Base-by-base conservation (phyloP, 805 yeast genomes). In the Teunomyces tritomae region DNA sequence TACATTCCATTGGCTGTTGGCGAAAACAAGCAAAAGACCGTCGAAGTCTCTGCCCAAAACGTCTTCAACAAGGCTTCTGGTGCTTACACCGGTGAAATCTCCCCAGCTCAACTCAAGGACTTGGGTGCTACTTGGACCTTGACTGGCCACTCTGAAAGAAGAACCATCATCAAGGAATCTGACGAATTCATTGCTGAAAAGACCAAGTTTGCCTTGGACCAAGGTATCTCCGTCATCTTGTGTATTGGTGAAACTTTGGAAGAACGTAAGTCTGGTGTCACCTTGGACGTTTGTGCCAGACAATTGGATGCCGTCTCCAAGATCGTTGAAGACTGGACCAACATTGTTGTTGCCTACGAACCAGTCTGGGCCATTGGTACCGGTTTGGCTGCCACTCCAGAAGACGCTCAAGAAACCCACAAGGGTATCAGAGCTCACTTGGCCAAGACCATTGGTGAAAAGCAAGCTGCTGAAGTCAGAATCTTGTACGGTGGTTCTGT, bases 291-390 rank as follows among this genome's bases (percentile, higher is more conserved):
- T 54, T 85, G 88, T 73, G 81, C 86, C 70, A 84, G 87, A 78
- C 98, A 94, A 81, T 79, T 92, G 66, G 79, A 82, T 58, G 97
- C 98, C 53, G 97, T 87, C 53, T 74, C 87, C 64, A 86, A 83
- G 68, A 77, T 85, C 52, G 84, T 89, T 54, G 65, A 71, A 50
- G 97, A 91, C 84, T 92, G 98, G 98, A 63, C 86, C 55, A 80
- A 87, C 72, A 79, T 94, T 58, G 98, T 94, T 57, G 76, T 94
- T 71, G 99, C 99, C 65, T 94, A 94, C 78, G 99, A 94, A 79
- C 99, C 99, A 63, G 96, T 94, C 59, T 94, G 99, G 99, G 99
- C 99, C 63, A 94, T 94, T 63, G 99, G 99, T 72, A 91, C 98
- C 61, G 99, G 99, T 68, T 83, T 94, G 67, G 97, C 98, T 63